A percentile compares a stretch with the other conserved stretches of the same genome.
Conservation (phyloP, 768 basidiomycete genomes). For the Phlebiopsis flavidoalba region DNA sequence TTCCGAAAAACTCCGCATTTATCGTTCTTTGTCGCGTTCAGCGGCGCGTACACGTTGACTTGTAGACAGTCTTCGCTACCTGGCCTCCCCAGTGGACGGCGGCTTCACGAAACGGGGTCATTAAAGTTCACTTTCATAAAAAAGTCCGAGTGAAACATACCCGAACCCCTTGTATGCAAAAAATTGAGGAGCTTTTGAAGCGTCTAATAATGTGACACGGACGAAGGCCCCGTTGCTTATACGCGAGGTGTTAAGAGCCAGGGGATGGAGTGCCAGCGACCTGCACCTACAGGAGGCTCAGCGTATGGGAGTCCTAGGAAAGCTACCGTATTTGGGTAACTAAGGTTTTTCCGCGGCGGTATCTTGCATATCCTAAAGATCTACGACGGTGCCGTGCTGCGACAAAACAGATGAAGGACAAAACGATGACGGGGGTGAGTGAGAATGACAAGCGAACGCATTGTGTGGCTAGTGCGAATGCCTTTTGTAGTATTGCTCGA, state of each 20-base stretch:
- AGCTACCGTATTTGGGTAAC: constrained; percentile 47
- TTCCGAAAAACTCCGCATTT: constrained; percentile 34
- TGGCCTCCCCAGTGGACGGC: constrained; percentile 57
- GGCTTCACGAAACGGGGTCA: constrained; percentile 19
- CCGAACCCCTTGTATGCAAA: constrained; percentile 58
- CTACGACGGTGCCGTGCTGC: constrained; percentile 29
- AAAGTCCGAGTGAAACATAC: constrained; percentile 10
- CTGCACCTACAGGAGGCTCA: constrained; percentile 29
- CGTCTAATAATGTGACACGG: constrained; percentile 42
- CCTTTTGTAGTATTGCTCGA: too few relatives aligned
- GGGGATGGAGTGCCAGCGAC: constrained; percentile 39
- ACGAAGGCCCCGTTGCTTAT: constrained; percentile 30
- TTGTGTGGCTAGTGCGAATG: too few relatives aligned
- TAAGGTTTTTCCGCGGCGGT: constrained; percentile 48
- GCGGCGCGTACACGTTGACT: constrained; percentile 59
- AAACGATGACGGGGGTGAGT: too few relatives aligned
- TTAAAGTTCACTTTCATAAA: neutral
- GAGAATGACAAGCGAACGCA: too few relatives aligned
- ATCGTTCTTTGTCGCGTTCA: constrained; percentile 38
- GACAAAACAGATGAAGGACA: neutral
- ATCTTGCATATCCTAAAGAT: constrained; percentile 57
- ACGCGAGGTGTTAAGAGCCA: constrained; percentile 47
- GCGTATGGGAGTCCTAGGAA: constrained; percentile 42
- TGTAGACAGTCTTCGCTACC: constrained; percentile 67
- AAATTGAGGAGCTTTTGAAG: constrained; percentile 48